phyloP scores from a whole-genome alignment of 495 filamentous ascomycete species.

The Thermothielavioides terrestris region DNA sequence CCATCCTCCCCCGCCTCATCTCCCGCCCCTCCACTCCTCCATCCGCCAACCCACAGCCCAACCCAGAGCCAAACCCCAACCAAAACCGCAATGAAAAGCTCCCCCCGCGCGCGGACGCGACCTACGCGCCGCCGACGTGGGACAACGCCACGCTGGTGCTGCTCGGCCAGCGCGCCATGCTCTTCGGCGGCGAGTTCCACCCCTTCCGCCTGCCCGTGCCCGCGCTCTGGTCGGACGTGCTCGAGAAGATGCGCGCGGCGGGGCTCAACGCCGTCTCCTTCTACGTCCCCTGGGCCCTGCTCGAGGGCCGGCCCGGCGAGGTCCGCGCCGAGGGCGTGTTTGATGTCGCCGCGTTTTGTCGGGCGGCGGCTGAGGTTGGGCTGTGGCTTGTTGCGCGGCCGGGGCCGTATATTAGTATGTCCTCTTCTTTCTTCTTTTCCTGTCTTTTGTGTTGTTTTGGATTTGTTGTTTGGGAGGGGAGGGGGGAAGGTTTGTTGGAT shows the following conservation, averaged over 20 bases:
- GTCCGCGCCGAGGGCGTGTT: conserved; percentile 65
- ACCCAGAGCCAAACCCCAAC: neutral
- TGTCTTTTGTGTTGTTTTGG: no score
- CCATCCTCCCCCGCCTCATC: no score
- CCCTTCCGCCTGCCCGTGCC: conserved; percentile 68
- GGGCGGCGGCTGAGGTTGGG: conserved; percentile 57
- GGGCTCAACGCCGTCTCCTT: conserved; percentile 72
- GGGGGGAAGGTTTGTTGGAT: conserved; percentile 32
- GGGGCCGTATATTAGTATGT: conserved; percentile 39
- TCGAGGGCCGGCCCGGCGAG: conserved; percentile 62
- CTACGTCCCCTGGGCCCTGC: conserved; percentile 70
- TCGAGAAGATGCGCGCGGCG: conserved; percentile 71
- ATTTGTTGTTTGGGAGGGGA: neutral
- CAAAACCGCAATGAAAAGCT: no score
- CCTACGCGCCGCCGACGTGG: conserved; percentile 30
- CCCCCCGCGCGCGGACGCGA: neutral
- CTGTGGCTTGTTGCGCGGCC: conserved; percentile 69
- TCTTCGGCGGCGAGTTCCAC: conserved; percentile 69
- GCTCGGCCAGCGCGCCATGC: conserved; percentile 58
- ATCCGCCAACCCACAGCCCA: neutral
- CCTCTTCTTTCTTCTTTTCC: no score
- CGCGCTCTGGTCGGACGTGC: conserved; percentile 61
- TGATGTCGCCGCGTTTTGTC: conserved; percentile 60
- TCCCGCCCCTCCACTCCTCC: neutral
- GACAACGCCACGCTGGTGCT: conserved; percentile 68